Conservation (phyloP, 1,284 basidiomycete species). For the Malassezia obtusa region DNA sequence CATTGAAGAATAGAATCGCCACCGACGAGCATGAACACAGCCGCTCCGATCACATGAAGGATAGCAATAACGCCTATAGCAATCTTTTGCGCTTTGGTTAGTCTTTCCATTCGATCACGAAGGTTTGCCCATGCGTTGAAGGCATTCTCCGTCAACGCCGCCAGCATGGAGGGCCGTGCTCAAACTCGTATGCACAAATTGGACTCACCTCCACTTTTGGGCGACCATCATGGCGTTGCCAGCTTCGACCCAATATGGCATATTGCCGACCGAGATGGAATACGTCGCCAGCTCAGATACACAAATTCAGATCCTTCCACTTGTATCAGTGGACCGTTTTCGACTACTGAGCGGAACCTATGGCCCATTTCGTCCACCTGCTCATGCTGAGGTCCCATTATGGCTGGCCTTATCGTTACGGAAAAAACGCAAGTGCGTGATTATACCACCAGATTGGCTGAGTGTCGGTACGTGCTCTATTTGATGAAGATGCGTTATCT, state of each 20-base stretch:
- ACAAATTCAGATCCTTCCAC: constrained; percentile 32
- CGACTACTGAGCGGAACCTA: constrained; percentile 52
- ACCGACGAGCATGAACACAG: constrained; percentile 1
- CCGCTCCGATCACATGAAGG: background rate
- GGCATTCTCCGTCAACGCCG: background rate
- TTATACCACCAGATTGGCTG: constrained; percentile 81
- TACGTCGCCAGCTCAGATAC: constrained; percentile 21
- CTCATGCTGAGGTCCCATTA: constrained; percentile 69
- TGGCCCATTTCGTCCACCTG: constrained; percentile 81
- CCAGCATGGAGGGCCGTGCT: background rate
- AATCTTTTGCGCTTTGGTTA: background rate
- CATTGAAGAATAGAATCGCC: background rate
- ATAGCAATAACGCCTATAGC: background rate
- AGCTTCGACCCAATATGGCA: background rate
- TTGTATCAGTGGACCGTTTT: constrained; percentile 36
- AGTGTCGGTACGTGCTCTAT: constrained; percentile 58
- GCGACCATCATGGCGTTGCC: constrained; percentile 12
- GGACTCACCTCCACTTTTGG: background rate
- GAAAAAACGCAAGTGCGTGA: constrained; percentile 81
- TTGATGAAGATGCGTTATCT: background rate
- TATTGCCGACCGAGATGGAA: constrained; percentile 18
- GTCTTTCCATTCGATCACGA: background rate
- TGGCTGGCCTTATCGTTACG: constrained; percentile 94
- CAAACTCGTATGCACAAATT: constrained; percentile 2
- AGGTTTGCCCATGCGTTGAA: background rate